A percentile compares a stretch with the other conserved stretches of the same genome.
phyloP scores from a whole-genome alignment of 768 basidiomycete species.

The Collybia mongolica region DNA sequence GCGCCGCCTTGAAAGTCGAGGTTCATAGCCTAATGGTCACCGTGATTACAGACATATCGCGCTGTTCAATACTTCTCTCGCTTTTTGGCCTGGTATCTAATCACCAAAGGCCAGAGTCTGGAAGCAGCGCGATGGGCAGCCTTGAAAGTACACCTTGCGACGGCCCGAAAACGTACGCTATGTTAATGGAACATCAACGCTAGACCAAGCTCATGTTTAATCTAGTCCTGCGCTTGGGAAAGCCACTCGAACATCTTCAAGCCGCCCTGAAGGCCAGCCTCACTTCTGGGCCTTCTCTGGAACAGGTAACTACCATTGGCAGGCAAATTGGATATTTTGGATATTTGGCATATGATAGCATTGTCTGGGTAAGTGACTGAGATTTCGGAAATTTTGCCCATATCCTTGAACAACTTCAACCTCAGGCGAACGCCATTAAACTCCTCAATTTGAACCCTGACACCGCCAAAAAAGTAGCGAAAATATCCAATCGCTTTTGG shows the following conservation, averaged over 20 bases:
- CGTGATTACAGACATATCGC: conserved; percentile 72
- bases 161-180: conserved; percentile 77
- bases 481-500: conserved; percentile 83
- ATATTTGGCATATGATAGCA: conserved; percentile 78
- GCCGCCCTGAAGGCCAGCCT: conserved; percentile 75
- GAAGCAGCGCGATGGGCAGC: conserved; percentile 79
- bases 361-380: conserved; percentile 72
- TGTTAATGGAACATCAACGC: neutral
- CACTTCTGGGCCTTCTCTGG: conserved; percentile 51
- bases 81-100: conserved; percentile 82
- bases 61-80: conserved; percentile 89
- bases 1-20: conserved; percentile 6
- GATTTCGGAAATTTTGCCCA: neutral
- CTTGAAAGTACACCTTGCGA: conserved; percentile 82
- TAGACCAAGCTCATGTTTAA: neutral
- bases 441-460: conserved; percentile 61
- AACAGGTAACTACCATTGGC: conserved; percentile 77
- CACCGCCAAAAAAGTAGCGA: conserved; percentile 57
- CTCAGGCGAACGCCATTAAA: conserved; percentile 52
- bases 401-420: conserved; percentile 40
- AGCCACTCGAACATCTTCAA: conserved; percentile 92
- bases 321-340: conserved; percentile 88
- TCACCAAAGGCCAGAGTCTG: conserved; percentile 65
- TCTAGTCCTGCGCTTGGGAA: conserved; percentile 88
- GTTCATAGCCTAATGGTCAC: neutral